Evolutionary conservation across 2,329 filamentous ascomycete genomes (phyloP).

Genomic region (Nemania sp.): DNA sequence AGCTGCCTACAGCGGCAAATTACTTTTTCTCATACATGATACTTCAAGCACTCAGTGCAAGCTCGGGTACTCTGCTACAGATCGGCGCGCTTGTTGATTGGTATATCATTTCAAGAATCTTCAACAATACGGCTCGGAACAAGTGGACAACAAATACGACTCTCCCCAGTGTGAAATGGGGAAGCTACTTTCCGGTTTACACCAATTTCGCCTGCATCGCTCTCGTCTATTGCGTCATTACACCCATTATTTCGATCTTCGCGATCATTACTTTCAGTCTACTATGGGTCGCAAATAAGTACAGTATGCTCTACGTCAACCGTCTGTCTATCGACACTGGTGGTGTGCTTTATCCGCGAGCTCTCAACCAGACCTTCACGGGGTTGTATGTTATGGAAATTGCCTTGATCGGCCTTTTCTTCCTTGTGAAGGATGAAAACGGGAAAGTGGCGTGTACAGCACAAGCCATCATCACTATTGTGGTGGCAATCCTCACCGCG

Average conservation of each 20-base stretch:
- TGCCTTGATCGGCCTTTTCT: conserved; percentile 86
- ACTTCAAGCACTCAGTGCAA: conserved; percentile 87
- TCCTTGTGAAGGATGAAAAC: conserved; percentile 67
- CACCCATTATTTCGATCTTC: conserved; percentile 89
- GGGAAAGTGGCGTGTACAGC: conserved; percentile 63
- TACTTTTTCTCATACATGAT: conserved; percentile 99
- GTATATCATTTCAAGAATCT: conserved; percentile 77
- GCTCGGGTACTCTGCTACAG: conserved; percentile 85
- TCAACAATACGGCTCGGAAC: conserved; percentile 78
- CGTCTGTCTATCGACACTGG: conserved; percentile 90
- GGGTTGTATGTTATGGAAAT: conserved; percentile 95
- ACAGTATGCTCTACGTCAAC: conserved; percentile 93
- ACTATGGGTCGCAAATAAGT: conserved; percentile 94
- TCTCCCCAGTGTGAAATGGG: conserved; percentile 81
- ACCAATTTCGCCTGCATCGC: conserved; percentile 95
- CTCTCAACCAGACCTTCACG: conserved; percentile 94
- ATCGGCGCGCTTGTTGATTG: conserved; percentile 77
- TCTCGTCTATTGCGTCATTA: conserved; percentile 83
- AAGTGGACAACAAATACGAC: conserved; percentile 87
- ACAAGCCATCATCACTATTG: conserved; percentile 84
- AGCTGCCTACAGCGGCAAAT: conserved; percentile 84
- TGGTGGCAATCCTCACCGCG: conserved; percentile 69
- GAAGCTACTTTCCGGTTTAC: conserved; percentile 92
- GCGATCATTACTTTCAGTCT: conserved; percentile 89
- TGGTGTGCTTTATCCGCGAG: conserved; percentile 85